Evolutionary conservation across 2,329 filamentous ascomycete species (phyloP), one percentile per base, ranked within the genome.

Genomic region (Colletotrichum spinosum): DNA sequence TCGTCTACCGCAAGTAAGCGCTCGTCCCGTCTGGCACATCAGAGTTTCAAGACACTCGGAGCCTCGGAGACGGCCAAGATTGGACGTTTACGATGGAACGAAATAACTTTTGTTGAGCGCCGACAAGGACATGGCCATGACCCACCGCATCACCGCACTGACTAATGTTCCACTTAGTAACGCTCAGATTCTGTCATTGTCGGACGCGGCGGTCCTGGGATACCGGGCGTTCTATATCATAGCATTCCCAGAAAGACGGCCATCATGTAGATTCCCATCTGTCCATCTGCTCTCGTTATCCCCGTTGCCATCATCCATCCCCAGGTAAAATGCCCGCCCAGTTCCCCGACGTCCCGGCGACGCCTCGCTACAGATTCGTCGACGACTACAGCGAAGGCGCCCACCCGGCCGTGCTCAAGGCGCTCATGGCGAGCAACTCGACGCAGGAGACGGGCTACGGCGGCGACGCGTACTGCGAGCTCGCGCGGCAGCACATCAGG

Each of bases 341-440:
- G 7, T 39, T 55, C 15, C 57, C 46, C 8, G 35, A 13, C 6
- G 51, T 45, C 5, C 8, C 48, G 15, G 34, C 41, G 7, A 11
- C 46, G 4, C 52, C 46, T 17, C 65, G 60, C 37, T 84, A 84
- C 69, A 83, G 80, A 71, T 81, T 85, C 60, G 75, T 81, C 51
- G 83, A 85, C 68, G 83, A 85, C 67, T 85, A 85, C 69, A 83
- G 81, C 71, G 82, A 85, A 64, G 83, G 83, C 41, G 83, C 81
- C 0, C 83, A 85, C 65, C 83, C 83, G 6, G 75, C 77, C n/a
- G 72, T 85, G 3, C 77, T 85, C 35, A 77, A 83, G 49, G 81
- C 82, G 9, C 74, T 85, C 2, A 69, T 83, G 13, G 70, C 75
- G 38, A 80, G 77, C 69, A 85, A 84, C 59, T 69, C 70, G 4